Evolutionary conservation across 2,329 filamentous ascomycete genomes (phyloP).

Genomic region (Penicillium corylophilum): DNA sequence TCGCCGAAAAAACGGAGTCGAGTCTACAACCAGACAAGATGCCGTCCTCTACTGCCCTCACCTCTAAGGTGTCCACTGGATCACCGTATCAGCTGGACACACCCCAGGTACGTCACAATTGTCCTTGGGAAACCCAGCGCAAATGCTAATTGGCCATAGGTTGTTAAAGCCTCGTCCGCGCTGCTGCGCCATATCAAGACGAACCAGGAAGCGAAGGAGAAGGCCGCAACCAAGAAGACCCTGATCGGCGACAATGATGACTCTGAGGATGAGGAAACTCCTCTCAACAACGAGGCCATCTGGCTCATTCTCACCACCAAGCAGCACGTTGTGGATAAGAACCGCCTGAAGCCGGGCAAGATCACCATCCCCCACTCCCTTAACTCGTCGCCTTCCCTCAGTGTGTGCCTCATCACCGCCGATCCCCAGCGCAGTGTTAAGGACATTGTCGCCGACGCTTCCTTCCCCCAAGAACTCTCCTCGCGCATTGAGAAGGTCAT

Average conservation of each 20-base stretch:
- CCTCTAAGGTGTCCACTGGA: conserved; percentile 41
- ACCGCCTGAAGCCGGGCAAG: conserved; percentile 78
- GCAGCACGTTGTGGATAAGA: conserved; percentile 69
- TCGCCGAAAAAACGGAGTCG: conserved; percentile 30
- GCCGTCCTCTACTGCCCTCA: conserved; percentile 43
- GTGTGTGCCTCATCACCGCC: conserved; percentile 83
- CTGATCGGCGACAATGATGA: conserved; percentile 38
- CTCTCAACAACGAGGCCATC: conserved; percentile 52
- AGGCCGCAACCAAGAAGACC: conserved; percentile 52
- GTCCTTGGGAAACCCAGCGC: conserved; percentile 1
- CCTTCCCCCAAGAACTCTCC: conserved; percentile 66
- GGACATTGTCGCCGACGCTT: conserved; percentile 73
- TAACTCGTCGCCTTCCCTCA: conserved; percentile 63
- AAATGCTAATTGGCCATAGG: conserved; percentile 40
- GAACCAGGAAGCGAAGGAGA: conserved; percentile 48
- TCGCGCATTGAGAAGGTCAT: conserved; percentile 73
- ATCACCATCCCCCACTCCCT: conserved; percentile 76
- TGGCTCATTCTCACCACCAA: conserved; percentile 65
- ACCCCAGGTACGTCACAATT: conserved; percentile 40
- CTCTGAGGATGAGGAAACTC: conserved; percentile 48
- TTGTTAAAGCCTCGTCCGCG: conserved; percentile 59
- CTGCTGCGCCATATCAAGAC: conserved; percentile 59
- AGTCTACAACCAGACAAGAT: conserved; percentile 34
- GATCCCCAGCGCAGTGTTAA: conserved; percentile 85
- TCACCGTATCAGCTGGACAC: conserved; percentile 51